Evolutionary conservation across 768 basidiomycete species (phyloP).

Genomic region (Phanerodontia chrysosporium): DNA sequence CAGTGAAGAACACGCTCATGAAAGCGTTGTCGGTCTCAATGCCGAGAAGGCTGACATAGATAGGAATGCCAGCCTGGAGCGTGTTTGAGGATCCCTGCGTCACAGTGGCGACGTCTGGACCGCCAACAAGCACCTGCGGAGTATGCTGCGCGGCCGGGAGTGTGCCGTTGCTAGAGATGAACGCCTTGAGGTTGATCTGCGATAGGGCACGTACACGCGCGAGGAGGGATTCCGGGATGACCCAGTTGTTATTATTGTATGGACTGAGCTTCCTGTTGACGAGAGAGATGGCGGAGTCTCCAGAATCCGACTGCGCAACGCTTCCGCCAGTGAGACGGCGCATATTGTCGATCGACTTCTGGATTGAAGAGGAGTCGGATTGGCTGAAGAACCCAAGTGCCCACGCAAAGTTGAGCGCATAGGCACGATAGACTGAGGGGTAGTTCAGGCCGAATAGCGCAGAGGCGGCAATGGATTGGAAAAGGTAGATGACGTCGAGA

Average conservation of each 20-base stretch:
- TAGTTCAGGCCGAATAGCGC: conserved; percentile 84
- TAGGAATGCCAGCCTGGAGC: conserved; percentile 77
- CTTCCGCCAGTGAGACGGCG: conserved; percentile 78
- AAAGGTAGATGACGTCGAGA: conserved; percentile 77
- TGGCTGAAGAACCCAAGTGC: conserved; percentile 68
- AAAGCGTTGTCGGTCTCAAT: conserved; percentile 87
- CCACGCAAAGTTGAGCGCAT: conserved; percentile 87
- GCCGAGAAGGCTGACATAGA: conserved; percentile 71
- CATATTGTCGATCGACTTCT: conserved; percentile 77
- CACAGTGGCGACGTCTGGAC: conserved; percentile 54
- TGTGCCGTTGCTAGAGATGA: not conserved
- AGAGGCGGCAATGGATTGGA: conserved; percentile 79
- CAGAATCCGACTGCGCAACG: conserved; percentile 52
- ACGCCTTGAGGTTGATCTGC: conserved; percentile 16
- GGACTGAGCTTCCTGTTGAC: conserved; percentile 83
- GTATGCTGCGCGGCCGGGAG: not conserved
- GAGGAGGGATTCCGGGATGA: conserved; percentile 9
- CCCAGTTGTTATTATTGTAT: conserved; percentile 43
- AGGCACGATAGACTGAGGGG: conserved; percentile 77
- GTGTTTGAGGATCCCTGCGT: conserved; percentile 60
- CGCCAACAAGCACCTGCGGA: conserved; percentile 12
- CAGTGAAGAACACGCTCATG: conserved; percentile 79
- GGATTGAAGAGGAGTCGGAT: conserved; percentile 54
- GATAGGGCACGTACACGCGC: conserved; percentile 15
- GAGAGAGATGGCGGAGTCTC: conserved; percentile 59